These are phyloP conservation scores for Fusarium devonianum DNA, from an alignment of 2,329 filamentous ascomycete genomes.

Conservation along the genomic window DNA sequence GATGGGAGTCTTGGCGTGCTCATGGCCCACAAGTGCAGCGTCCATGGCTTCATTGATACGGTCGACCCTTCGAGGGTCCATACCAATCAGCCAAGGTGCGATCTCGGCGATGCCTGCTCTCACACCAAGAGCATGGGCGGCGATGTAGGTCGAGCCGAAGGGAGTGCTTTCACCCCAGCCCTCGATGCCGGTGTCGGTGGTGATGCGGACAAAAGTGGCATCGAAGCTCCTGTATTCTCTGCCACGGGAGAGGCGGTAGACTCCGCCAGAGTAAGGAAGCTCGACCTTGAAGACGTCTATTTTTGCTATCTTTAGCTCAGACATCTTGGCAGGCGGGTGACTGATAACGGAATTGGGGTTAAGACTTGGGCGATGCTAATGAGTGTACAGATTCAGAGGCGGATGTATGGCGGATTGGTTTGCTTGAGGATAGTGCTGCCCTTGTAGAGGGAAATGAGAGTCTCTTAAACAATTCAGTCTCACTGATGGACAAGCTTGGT, in stretches of 20 bases:
- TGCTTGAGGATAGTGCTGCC: not conserved
- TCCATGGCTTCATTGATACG: slow-evolving; percentile 35
- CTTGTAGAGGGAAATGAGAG: not conserved
- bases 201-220: slow-evolving; percentile 31
- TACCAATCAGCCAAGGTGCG: slow-evolving; percentile 17
- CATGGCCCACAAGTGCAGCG: slow-evolving; percentile 17
- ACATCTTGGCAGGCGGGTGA: too few relatives aligned
- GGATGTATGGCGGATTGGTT: too few relatives aligned
- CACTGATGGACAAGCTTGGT: not conserved
- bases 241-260: slow-evolving; percentile 26
- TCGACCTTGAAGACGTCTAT: slow-evolving; percentile 31
- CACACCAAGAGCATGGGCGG: slow-evolving; percentile 28
- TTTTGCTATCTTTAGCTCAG: slow-evolving; percentile 27
- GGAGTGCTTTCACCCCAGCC: slow-evolving; percentile 35
- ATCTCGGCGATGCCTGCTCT: slow-evolving; percentile 30
- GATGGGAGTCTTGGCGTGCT: slow-evolving; percentile 27
- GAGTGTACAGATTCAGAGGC: too few relatives aligned
- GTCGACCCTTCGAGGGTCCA: slow-evolving; percentile 25
- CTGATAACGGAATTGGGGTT: too few relatives aligned
- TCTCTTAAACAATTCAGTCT: not conserved
- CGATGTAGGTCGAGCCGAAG: slow-evolving; percentile 30
- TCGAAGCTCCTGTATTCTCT: slow-evolving; percentile 29
- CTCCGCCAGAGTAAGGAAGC: slow-evolving; percentile 22
- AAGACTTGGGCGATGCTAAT: too few relatives aligned
- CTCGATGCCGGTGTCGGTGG: slow-evolving; percentile 29